Evolutionary conservation across 106 monocot genomes (phyloP).

Genomic region (Agapanthus africanus): DNA sequence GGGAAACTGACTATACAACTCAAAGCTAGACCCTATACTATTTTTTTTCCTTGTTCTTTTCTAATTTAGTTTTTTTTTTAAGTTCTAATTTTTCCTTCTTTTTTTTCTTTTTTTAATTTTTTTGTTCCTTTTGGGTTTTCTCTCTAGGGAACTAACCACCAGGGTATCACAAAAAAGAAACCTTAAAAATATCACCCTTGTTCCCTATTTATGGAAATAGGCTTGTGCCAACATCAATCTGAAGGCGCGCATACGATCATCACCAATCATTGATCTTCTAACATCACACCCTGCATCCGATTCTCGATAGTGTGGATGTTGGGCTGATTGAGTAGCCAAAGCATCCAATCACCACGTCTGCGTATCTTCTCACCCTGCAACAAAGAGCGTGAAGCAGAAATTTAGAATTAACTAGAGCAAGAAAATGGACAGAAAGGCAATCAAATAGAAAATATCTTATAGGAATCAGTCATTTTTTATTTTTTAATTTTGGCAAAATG

Average conservation of each 20-base stretch:
- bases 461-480: background rate
- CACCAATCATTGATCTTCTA: conserved; percentile 1
- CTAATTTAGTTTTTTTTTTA: background rate
- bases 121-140: background rate
- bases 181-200: background rate
- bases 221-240: background rate
- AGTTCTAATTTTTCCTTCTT: background rate
- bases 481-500: background rate
- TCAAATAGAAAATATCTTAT: background rate
- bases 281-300: background rate
- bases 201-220: background rate
- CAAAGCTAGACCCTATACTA: background rate
- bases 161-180: no score
- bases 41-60: background rate
- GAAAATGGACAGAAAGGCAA: background rate
- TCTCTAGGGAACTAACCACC: background rate
- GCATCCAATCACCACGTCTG: conserved; percentile 5
- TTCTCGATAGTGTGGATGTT: background rate
- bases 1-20: background rate
- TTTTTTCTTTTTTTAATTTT: background rate
- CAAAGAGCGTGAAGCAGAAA: background rate
- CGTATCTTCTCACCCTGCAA: conserved; percentile 10
- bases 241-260: background rate
- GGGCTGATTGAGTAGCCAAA: background rate
- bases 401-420: background rate